Evolutionary conservation across 176 grass and related monocot species (phyloP), one percentile per base, ranked within the genome.

Genomic region (Oryza brachyantha): DNA sequence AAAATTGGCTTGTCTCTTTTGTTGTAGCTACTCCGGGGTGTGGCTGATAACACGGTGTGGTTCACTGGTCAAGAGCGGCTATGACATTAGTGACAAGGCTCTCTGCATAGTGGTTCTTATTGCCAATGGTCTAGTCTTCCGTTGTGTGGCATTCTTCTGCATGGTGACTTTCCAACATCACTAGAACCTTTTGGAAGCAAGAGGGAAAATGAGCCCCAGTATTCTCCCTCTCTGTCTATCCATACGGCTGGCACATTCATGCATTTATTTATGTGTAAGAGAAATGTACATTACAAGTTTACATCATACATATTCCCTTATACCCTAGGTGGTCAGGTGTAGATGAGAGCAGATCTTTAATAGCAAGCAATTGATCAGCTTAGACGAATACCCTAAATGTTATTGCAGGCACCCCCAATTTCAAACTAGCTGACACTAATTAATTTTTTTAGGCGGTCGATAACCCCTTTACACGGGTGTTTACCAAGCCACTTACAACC

Each of bases 161-260:
- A 88, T 93, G 88, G 85, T 93, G 45, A 78, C 66, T 19, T 88
- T 85, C 82, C 91, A 93, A 48, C 88, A 85, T 84, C 79, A 90
- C 68, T 90, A 55, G 50, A 55, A 55, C 21, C 21, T n/a, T 55
- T 21, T 4, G 22, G 25, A 84, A 38, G 28, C 80, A 70, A 65
- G 41, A 25, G 29, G 39, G 14, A 43, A 78, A 78, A 26, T 16
- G 13, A 16, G 17, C 43, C 48, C 16, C 38, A 24, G 10, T 36
- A 4, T 27, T 29, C 46, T 60, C 32, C 45, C 14, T 48, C 45
- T 48, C 38, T 39, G 45, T 62, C 26, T 64, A 63, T 22, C 58
- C 39, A 74, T 58, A 34, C 36, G 68, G 69, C 39, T 21, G 39
- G 21, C 7, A 50, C 17, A 34, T 59, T 41, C 8, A n/a, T 69